Evolutionary conservation across 1,139 yeast species (phyloP).

Genomic region (Pneumocystis canis): DNA sequence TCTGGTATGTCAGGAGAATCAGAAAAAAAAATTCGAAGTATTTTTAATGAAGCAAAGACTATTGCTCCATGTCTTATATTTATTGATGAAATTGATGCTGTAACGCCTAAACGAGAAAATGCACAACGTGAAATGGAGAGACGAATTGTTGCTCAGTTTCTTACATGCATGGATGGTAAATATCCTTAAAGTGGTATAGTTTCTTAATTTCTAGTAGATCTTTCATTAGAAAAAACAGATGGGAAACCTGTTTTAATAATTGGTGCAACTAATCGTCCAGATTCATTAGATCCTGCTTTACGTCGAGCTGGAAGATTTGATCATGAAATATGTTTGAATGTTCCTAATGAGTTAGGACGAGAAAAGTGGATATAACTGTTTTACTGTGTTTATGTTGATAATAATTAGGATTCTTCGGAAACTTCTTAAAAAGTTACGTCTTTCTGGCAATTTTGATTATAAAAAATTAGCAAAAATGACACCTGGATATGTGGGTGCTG

Average conservation of each 20-base stretch:
- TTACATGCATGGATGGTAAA: constrained; percentile 67
- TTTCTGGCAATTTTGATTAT: constrained; percentile 60
- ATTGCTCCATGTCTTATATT: constrained; percentile 87
- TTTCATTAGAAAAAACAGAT: constrained; percentile 70
- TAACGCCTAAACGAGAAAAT: constrained; percentile 95
- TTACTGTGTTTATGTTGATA: neutral
- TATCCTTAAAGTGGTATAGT: neutral
- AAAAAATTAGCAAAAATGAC: constrained; percentile 71
- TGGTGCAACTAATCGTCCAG: constrained; percentile 97
- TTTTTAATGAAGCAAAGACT: constrained; percentile 81
- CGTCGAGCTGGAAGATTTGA: constrained; percentile 96
- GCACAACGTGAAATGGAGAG: constrained; percentile 98
- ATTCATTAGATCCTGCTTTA: constrained; percentile 86
- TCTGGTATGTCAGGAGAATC: constrained; percentile 99
- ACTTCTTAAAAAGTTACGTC: constrained; percentile 45
- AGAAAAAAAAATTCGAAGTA: constrained; percentile 81
- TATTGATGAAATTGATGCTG: constrained; percentile 93
- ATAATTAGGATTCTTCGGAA: constrained; percentile 41
- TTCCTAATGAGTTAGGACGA: constrained; percentile 79
- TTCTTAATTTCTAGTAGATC: constrained; percentile 28
- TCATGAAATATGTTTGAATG: constrained; percentile 81
- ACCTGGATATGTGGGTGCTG: constrained; percentile 98
- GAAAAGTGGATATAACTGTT: constrained; percentile 27
- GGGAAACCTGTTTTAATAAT: constrained; percentile 91
- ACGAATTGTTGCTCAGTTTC: constrained; percentile 84